Evolutionary conservation across 306 rosid genomes (phyloP), one percentile per base, ranked within the genome.

Genomic region (peach (Prunus persica)): DNA sequence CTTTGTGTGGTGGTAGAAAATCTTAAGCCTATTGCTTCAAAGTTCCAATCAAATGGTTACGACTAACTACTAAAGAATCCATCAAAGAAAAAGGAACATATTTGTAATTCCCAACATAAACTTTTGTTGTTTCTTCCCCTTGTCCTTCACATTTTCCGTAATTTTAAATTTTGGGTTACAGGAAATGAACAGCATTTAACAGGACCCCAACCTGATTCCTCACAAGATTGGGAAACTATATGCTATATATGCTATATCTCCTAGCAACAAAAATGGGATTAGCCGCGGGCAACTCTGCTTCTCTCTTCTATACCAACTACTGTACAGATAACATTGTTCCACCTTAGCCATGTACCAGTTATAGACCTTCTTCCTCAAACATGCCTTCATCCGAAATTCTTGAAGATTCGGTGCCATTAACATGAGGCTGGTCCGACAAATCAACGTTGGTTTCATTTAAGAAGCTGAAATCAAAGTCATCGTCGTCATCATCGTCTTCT

Each of bases 401-500:
- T 12, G 89, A 87, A 43, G 97, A 85, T 80, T 92, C 90, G 6
- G 97, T 95, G 46, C 99, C 99, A 71, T 95, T 95, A 63, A 95
- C 97, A 84, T 74, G 96, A 75, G 93, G 88, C 72, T 89, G 89
- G 73, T 84, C 72, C 5, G 96, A 73, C 25, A 52, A 28, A 54
- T 85, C 84, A 55, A 22, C 75, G 2, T 32, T 73, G 0, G 84
- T 61, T 60, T 63, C 87, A 1, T 67, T 79, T 27, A 95, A 80
- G 76, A 88, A 38, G 81, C 92, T 90, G 78, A 88, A 90, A 83
- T 89, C 96, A 73, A 88, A 81, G 74, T 92, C 91, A 0, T 89
- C 88, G 0, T 91, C 94, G 0, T 84, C 87, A 0, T 80, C 84
- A 2, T 67, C 91, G 2, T 22, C 65, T 32, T 19, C 78, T 72